A percentile compares a stretch with the other conserved stretches of the same genome.
These are phyloP conservation scores for Populus simonii DNA, from an alignment of 345 rosid species.

Conservation along the genomic window DNA sequence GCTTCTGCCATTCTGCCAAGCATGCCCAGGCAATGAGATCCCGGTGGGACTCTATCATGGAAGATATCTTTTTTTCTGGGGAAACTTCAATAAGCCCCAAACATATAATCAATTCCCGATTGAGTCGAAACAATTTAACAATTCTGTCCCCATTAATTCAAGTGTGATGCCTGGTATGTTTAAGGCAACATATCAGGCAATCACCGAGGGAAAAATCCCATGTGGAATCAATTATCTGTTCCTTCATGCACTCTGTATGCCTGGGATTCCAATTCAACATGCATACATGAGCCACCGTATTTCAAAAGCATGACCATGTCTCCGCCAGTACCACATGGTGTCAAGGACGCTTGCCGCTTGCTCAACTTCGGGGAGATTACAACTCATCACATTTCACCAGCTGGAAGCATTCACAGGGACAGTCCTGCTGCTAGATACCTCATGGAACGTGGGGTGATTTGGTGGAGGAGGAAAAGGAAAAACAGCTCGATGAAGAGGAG, in stretches of 20 bases:
- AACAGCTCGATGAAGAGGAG: too few species aligned
- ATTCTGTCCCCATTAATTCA: conserved; percentile 46
- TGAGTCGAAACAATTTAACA: neutral
- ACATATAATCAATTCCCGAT: neutral
- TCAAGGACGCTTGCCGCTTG: conserved; percentile 85
- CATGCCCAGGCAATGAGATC: neutral
- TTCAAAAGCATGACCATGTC: conserved; percentile 83
- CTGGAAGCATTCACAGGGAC: conserved; percentile 86
- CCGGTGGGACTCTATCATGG: neutral
- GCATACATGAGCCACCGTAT: conserved; percentile 91
- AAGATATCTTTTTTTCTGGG: neutral
- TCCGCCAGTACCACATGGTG: conserved; percentile 84
- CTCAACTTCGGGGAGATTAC: conserved; percentile 89
- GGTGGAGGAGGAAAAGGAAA: too few species aligned
- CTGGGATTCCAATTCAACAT: conserved; percentile 82
- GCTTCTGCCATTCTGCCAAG: neutral
- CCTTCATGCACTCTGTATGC: conserved; percentile 47
- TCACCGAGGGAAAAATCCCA: conserved; percentile 73
- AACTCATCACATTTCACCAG: conserved; percentile 94
- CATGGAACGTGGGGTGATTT: conserved; percentile 52
- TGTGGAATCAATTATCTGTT: conserved; percentile 73
- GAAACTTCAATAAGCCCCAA: neutral
- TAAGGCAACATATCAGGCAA: conserved; percentile 72
- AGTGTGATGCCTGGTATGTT: conserved; percentile 88
- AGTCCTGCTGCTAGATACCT: conserved; percentile 84